Percentiles rank a stretch among this genome's conserved stretches.
phyloP scores from a whole-genome alignment of 805 yeast species.

The Naumovozyma baii region DNA sequence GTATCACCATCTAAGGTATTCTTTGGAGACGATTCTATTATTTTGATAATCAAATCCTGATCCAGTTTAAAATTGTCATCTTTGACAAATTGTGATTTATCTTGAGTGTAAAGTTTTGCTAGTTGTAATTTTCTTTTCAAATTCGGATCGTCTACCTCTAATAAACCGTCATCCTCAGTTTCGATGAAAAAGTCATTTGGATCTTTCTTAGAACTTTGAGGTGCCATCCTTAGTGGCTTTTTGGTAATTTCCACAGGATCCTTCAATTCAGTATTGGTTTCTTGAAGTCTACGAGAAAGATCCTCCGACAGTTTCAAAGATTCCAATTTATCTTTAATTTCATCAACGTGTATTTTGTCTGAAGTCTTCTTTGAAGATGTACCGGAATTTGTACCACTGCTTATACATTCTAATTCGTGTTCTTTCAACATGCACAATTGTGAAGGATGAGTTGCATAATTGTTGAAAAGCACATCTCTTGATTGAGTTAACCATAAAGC shows the following conservation, averaged over 20 bases:
- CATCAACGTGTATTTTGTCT: conserved; percentile 14
- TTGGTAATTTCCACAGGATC: neutral
- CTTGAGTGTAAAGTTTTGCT: conserved; percentile 22
- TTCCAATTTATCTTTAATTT: conserved; percentile 23
- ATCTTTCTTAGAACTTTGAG: neutral
- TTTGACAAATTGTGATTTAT: conserved; percentile 20
- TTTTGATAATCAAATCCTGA: conserved; percentile 16
- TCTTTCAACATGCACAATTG: conserved; percentile 33
- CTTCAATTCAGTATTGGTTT: neutral
- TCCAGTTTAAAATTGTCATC: conserved; percentile 21
- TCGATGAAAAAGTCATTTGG: neutral
- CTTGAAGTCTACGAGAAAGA: conserved; percentile 10
- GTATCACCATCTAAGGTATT: neutral
- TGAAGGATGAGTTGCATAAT: conserved; percentile 30
- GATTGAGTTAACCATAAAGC: conserved; percentile 85
- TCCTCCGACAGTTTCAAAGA: neutral
- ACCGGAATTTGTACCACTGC: conserved; percentile 21
- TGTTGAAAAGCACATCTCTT: conserved; percentile 33
- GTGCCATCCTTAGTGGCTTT: neutral
- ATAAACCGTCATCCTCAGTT: conserved; percentile 6
- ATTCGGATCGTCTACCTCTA: conserved; percentile 12
- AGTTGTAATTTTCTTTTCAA: conserved; percentile 21
- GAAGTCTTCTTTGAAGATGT: conserved; percentile 22
- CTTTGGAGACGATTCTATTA: conserved; percentile 3
- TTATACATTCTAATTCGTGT: conserved; percentile 25